Percentiles rank a stretch among this genome's conserved stretches.
phyloP scores from a whole-genome alignment of 2,329 filamentous ascomycete genomes.

The Anthostomella pinea region DNA sequence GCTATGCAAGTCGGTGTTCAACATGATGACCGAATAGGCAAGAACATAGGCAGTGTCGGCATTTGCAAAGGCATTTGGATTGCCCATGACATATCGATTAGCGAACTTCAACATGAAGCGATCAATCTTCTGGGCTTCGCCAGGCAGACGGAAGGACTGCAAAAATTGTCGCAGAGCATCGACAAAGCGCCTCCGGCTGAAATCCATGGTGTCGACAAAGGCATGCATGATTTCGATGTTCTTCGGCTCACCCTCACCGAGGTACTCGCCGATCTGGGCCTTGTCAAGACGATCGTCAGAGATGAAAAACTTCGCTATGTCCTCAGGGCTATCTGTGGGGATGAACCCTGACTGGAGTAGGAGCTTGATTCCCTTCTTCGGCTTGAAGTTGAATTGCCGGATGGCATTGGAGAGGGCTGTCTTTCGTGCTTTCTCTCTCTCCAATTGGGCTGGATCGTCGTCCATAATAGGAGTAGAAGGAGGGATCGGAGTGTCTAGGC shows the following conservation, averaged over 20 bases:
- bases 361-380: constrained; percentile 86
- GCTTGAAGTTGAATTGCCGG: constrained; percentile 94
- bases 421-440: constrained; percentile 91
- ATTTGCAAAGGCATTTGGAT: constrained; percentile 96
- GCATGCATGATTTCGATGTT: constrained; percentile 98
- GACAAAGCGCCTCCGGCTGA: constrained; percentile 85
- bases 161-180: constrained; percentile 88
- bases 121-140: constrained; percentile 98
- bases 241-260: constrained; percentile 88
- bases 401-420: constrained; percentile 88
- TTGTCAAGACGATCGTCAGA: constrained; percentile 86
- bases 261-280: constrained; percentile 85
- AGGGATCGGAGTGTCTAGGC: constrained; percentile 55
- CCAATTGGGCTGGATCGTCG: constrained; percentile 91
- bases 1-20: constrained; percentile 96
- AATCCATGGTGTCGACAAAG: constrained; percentile 95
- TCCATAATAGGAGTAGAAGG: constrained; percentile 70
- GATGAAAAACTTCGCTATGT: constrained; percentile 81
- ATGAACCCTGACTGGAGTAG: constrained; percentile 87
- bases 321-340: constrained; percentile 68
- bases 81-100: constrained; percentile 89
- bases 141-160: constrained; percentile 90
- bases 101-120: constrained; percentile 99
- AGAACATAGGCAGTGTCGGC: constrained; percentile 97
- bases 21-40: constrained; percentile 92